phyloP scores from a whole-genome alignment of 305 asterid genomes.

The Fraxinus sp. region DNA sequence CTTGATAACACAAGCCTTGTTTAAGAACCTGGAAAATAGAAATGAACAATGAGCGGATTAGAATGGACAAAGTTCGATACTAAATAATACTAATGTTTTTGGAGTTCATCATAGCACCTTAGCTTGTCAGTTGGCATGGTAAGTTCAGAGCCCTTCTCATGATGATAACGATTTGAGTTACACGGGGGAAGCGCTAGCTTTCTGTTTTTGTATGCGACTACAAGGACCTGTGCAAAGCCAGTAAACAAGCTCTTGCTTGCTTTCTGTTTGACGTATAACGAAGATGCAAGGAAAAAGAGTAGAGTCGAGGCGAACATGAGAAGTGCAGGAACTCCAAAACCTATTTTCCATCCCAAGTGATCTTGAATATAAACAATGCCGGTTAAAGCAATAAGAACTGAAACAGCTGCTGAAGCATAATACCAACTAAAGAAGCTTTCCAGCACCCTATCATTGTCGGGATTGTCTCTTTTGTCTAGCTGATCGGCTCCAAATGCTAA shows the following conservation, averaged over 20 bases:
- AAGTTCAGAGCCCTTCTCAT: constrained; percentile 36
- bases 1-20: constrained; percentile 53
- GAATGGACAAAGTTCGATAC: not conserved
- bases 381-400: constrained; percentile 52
- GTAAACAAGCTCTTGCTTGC: constrained; percentile 43
- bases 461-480: constrained; percentile 29
- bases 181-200: constrained; percentile 34
- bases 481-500: constrained; percentile 73
- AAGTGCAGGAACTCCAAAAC: constrained; percentile 59
- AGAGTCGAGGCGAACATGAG: constrained; percentile 50
- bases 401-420: constrained; percentile 48
- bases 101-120: constrained; percentile 33
- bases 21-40: constrained; percentile 39
- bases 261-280: constrained; percentile 43
- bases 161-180: constrained; percentile 39
- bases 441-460: constrained; percentile 34
- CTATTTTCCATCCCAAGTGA: constrained; percentile 57
- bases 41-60: not conserved
- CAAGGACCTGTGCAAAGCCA: constrained; percentile 43
- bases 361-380: constrained; percentile 61
- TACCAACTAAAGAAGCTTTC: constrained; percentile 73
- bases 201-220: constrained; percentile 55
- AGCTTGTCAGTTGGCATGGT: constrained; percentile 45
- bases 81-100: not conserved
- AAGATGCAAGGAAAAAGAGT: constrained; percentile 46